Base-by-base conservation (phyloP, 805 yeast species). In the Metschnikowia lochheadii region DNA sequence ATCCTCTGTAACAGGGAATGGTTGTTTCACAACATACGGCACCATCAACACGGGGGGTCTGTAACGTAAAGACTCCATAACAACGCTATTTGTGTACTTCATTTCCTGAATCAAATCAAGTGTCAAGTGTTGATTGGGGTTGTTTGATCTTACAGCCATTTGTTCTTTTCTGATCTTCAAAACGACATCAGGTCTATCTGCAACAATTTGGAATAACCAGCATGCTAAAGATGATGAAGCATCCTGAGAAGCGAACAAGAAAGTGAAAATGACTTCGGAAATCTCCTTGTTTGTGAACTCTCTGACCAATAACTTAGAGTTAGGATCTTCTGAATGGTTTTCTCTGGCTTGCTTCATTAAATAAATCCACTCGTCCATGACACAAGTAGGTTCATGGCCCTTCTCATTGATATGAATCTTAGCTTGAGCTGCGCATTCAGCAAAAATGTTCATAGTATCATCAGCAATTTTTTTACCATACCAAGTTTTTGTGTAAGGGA, bases 21-120 rank as follows among this genome's bases (percentile, higher is more conserved):
- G 73, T 67, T 89, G 78, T 78, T 94, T 94, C 48, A 81, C 97
- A 53, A 89, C 89, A 67, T 94, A 94, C 47, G 99, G 99, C 54
- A 94, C 98, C 99, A 94, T 94, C 51, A 91, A 64, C 55, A 94
- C 99, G 3, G 99, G 99, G 26, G 99, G 99, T 72, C 98, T 85
- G 76, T 87, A 87, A 68, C 99, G 85, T 60, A 94, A 80, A 49
- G 94, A 75, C 76, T 94, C 99, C 72, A 83, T 88, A 54, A 94
- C 96, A 56, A 89, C 97, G 85, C 83, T 83, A 62, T 80, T 78
- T 17, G 99, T 92, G 75, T 89, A 94, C 26, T 70, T 76, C 99
- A 94, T 94, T 61, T 83, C 63, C 56, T 87, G 94, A 56, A 94
- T 85, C 67, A 94, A 71, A 20, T 85, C 90, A 50, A 89, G 76